These are phyloP conservation scores for Stagonosporopsis tanaceti DNA, from an alignment of 2,329 filamentous ascomycete genomes.

Conservation along the genomic window DNA sequence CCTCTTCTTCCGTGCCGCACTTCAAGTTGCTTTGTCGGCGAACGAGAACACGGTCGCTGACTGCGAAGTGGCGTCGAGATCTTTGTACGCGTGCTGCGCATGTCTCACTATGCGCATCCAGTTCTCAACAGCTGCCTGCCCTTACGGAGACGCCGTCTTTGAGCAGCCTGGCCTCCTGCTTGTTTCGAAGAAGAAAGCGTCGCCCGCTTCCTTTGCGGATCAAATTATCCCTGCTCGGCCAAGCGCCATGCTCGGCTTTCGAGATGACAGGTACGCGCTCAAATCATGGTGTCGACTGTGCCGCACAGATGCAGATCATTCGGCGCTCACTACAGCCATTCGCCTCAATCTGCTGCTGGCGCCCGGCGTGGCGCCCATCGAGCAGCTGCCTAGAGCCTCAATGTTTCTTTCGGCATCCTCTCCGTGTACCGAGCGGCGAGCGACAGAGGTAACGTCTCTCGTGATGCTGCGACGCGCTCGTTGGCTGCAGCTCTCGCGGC, in stretches of 20 bases:
- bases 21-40: background rate
- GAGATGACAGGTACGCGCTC: slow-evolving; percentile 12
- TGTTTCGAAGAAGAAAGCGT: slow-evolving; percentile 9
- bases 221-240: background rate
- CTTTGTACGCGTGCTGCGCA: slow-evolving; percentile 12
- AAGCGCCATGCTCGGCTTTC: slow-evolving; percentile 3
- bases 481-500: background rate
- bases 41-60: background rate
- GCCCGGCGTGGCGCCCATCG: slow-evolving; percentile 12
- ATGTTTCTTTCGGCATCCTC: background rate
- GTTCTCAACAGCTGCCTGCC: slow-evolving; percentile 2
- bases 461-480: slow-evolving; percentile 2
- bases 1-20: background rate
- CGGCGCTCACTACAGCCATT: slow-evolving; percentile 6
- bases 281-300: slow-evolving; percentile 8
- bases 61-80: slow-evolving; percentile 2
- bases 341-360: slow-evolving; percentile 9
- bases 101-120: slow-evolving; percentile 9
- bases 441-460: slow-evolving; percentile 7
- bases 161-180: slow-evolving; percentile 2
- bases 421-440: slow-evolving; percentile 4
- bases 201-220: background rate
- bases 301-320: slow-evolving; percentile 4
- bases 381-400: slow-evolving; percentile 7
- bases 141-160: slow-evolving; percentile 16